phyloP scores from a whole-genome alignment of 768 basidiomycete species.

The Tricholoma sp. region DNA sequence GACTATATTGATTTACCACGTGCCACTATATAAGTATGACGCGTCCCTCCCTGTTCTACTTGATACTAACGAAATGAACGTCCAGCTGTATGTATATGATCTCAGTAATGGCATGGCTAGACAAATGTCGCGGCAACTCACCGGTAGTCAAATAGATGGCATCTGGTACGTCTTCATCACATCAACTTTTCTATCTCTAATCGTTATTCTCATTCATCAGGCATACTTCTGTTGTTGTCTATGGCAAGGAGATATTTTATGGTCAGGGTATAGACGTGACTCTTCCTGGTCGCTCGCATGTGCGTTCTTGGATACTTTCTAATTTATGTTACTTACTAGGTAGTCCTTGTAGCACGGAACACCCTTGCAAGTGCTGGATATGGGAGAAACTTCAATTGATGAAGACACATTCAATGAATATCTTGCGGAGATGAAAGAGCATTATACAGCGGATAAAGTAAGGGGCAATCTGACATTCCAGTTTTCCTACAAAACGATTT shows the following conservation, averaged over 20 bases:
- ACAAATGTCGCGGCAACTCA: slow-evolving; percentile 72
- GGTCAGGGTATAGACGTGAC: slow-evolving; percentile 79
- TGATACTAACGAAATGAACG: slow-evolving; percentile 17
- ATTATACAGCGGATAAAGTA: slow-evolving; percentile 90
- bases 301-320: slow-evolving; percentile 26
- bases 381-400: slow-evolving; percentile 80
- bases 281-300: slow-evolving; percentile 77
- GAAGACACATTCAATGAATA: slow-evolving; percentile 86
- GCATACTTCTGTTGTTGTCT: slow-evolving; percentile 93
- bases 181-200: neutral
- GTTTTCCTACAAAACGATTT: slow-evolving; percentile 1
- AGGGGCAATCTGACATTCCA: slow-evolving; percentile 14
- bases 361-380: slow-evolving; percentile 64
- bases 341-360: slow-evolving; percentile 54
- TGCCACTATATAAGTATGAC: no score
- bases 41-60: no score
- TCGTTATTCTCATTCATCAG: slow-evolving; percentile 29
- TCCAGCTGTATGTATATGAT: slow-evolving; percentile 88
- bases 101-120: slow-evolving; percentile 83
- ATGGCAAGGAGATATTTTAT: slow-evolving; percentile 83
- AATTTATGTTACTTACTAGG: neutral
- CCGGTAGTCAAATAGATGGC: slow-evolving; percentile 88
- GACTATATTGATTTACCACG: no score
- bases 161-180: slow-evolving; percentile 58
- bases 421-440: slow-evolving; percentile 62